Percentiles rank a stretch among this genome's conserved stretches.
Conservation (phyloP, 1,284 basidiomycete genomes). For the Ganoderma sp. region DNA sequence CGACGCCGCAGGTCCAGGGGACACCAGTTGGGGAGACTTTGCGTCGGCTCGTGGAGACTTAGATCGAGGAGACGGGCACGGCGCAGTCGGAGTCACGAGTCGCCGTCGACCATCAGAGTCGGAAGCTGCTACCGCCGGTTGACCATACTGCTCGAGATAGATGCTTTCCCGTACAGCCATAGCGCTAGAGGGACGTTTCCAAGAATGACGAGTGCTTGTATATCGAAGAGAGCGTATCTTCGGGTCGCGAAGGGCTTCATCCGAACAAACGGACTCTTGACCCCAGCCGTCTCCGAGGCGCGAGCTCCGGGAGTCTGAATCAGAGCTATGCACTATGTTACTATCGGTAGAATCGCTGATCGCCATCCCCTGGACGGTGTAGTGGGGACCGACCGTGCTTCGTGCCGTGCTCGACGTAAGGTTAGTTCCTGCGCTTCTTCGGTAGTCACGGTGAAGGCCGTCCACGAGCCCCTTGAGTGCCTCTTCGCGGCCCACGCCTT, state of each 20-base stretch:
- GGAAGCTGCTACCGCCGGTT: not conserved
- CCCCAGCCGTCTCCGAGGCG: conserved; percentile 15
- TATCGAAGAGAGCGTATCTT: conserved; percentile 15
- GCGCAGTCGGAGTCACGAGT: conserved; percentile 10
- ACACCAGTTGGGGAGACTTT: not conserved
- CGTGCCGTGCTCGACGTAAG: conserved; percentile 20
- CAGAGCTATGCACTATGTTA: conserved; percentile 13
- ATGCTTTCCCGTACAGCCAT: conserved; percentile 7
- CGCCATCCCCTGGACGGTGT: conserved; percentile 45
- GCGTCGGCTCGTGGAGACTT: not conserved
- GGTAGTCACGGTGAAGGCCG: conserved; percentile 41
- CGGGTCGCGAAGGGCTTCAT: conserved; percentile 15
- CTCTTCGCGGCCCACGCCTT: conserved; percentile 34
- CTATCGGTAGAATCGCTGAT: conserved; percentile 45
- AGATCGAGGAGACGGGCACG: conserved; percentile 17
- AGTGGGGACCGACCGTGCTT: conserved; percentile 37
- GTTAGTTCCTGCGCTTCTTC: conserved; percentile 3
- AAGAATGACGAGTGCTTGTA: not conserved
- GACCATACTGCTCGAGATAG: not conserved
- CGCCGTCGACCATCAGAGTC: conserved; percentile 2
- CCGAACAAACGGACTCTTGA: conserved; percentile 30
- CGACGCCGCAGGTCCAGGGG: not conserved
- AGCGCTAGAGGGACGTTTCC: conserved; percentile 11
- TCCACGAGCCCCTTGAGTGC: conserved; percentile 53
- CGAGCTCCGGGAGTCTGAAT: not conserved